Percentiles rank a stretch among this genome's conserved stretches.
phyloP scores from a whole-genome alignment of 2,329 filamentous ascomycete genomes.

The Pseudomassariella vexata region DNA sequence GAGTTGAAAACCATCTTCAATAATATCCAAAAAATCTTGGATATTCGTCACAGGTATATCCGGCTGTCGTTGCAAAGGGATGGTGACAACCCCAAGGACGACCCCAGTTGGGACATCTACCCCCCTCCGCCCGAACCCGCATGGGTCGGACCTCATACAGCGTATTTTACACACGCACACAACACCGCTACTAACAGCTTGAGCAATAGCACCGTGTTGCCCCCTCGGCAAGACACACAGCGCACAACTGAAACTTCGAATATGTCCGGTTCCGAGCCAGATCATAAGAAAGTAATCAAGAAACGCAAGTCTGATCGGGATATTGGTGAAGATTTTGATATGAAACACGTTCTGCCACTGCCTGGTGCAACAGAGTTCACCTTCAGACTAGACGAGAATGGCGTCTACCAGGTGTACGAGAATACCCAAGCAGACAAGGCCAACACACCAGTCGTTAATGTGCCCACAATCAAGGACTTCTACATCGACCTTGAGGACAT shows the following conservation, averaged over 20 bases:
- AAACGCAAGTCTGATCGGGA: slow-evolving; percentile 81
- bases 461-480: slow-evolving; percentile 92
- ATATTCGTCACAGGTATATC: slow-evolving; percentile 85
- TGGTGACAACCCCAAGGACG: slow-evolving; percentile 83
- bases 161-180: slow-evolving; percentile 26
- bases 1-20: slow-evolving; percentile 84
- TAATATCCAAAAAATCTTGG: slow-evolving; percentile 85
- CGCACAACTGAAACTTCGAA: slow-evolving; percentile 17
- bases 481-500: slow-evolving; percentile 92
- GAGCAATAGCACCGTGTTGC: slow-evolving; percentile 39
- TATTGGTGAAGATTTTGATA: slow-evolving; percentile 87
- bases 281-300: slow-evolving; percentile 43
- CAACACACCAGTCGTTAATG: slow-evolving; percentile 66
- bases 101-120: slow-evolving; percentile 79
- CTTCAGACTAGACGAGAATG: slow-evolving; percentile 74
- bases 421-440: slow-evolving; percentile 55
- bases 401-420: slow-evolving; percentile 91
- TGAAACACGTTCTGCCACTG: slow-evolving; percentile 70
- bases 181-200: slow-evolving; percentile 37
- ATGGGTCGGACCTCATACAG: slow-evolving; percentile 59
- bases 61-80: slow-evolving; percentile 75
- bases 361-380: slow-evolving; percentile 65
- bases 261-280: slow-evolving; percentile 26
- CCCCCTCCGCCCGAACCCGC: slow-evolving; percentile 86
- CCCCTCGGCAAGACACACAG: slow-evolving; percentile 22